phyloP scores from a whole-genome alignment of 768 basidiomycete species.

The Hericium erinaceus region DNA sequence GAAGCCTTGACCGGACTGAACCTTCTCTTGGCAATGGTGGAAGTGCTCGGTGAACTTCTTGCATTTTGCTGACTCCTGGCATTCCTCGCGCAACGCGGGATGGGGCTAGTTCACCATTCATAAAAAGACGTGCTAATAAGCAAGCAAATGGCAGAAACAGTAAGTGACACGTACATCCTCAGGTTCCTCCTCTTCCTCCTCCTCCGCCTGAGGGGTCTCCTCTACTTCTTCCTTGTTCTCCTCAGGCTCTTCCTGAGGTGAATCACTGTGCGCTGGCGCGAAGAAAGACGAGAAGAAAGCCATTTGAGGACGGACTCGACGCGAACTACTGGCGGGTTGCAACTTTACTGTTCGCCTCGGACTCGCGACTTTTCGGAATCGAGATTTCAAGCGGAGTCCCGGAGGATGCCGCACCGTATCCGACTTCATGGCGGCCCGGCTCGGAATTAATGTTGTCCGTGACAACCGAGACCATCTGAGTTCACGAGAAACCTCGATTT shows the following conservation, averaged over 20 bases:
- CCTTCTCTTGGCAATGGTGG: conserved; percentile 85
- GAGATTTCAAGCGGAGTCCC: neutral
- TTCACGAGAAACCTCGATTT: no score
- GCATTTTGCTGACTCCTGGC: conserved; percentile 58
- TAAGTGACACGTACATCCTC: conserved; percentile 59
- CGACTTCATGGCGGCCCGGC: no score
- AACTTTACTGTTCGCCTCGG: neutral
- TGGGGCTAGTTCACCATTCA: conserved; percentile 37
- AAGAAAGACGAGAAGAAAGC: conserved; percentile 34
- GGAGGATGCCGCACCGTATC: neutral
- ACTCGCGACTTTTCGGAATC: conserved; percentile 1
- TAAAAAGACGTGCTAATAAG: neutral
- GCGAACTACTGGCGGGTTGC: neutral
- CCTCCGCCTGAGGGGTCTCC: conserved; percentile 24
- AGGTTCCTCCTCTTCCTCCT: conserved; percentile 53
- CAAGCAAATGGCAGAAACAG: neutral
- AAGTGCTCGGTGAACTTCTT: conserved; percentile 70
- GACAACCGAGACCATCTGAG: no score
- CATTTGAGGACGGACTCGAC: conserved; percentile 27
- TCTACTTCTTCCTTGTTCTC: conserved; percentile 30
- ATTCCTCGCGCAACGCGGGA: conserved; percentile 68
- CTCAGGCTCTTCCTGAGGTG: conserved; percentile 27
- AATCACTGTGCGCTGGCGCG: conserved; percentile 32
- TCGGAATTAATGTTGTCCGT: no score
- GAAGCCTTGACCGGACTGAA: conserved; percentile 72